A percentile compares a stretch with the other conserved stretches of the same genome.
These are phyloP conservation scores for Hymenoscyphus repandus DNA, from an alignment of 2,329 filamentous ascomycete species.

Conservation along the genomic window DNA sequence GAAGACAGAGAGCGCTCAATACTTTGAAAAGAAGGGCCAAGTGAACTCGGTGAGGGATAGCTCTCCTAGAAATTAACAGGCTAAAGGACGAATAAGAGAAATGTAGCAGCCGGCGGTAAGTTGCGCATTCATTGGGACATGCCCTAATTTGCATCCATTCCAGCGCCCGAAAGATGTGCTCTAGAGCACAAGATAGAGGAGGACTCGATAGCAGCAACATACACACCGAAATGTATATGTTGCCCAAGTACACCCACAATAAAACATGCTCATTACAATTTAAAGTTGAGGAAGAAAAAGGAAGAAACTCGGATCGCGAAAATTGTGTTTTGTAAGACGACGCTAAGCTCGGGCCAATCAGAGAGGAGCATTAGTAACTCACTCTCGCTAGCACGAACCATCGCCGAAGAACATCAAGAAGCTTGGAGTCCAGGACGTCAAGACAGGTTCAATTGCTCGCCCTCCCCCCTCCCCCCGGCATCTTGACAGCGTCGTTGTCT, in stretches of 20 bases:
- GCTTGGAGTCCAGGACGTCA: conserved; percentile 12
- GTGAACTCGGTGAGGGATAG: too few relatives aligned
- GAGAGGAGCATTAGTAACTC: conserved; percentile 20
- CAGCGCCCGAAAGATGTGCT: conserved; percentile 50
- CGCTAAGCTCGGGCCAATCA: conserved; percentile 20
- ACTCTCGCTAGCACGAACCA: conserved; percentile 11
- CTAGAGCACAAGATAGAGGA: conserved; percentile 71
- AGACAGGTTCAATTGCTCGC: conserved; percentile 18
- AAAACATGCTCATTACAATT: conserved; percentile 63
- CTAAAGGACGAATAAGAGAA: background rate
- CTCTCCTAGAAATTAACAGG: too few relatives aligned
- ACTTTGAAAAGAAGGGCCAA: too few relatives aligned
- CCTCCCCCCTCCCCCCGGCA: too few relatives aligned
- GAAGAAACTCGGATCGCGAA: conserved; percentile 24
- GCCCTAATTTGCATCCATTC: conserved; percentile 69
- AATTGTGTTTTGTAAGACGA: conserved; percentile 19
- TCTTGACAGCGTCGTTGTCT: conserved; percentile 19
- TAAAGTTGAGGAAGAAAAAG: conserved; percentile 38
- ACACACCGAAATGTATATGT: conserved; percentile 34
- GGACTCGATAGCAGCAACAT: conserved; percentile 52
- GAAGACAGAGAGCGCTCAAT: too few relatives aligned
- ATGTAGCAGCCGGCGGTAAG: conserved; percentile 74
- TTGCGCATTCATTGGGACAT: conserved; percentile 41
- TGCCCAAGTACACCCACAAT: conserved; percentile 65
- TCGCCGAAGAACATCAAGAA: conserved; percentile 15